These are phyloP conservation scores for Lentinula guzmanii DNA, from an alignment of 768 basidiomycete species.

Conservation along the genomic window DNA sequence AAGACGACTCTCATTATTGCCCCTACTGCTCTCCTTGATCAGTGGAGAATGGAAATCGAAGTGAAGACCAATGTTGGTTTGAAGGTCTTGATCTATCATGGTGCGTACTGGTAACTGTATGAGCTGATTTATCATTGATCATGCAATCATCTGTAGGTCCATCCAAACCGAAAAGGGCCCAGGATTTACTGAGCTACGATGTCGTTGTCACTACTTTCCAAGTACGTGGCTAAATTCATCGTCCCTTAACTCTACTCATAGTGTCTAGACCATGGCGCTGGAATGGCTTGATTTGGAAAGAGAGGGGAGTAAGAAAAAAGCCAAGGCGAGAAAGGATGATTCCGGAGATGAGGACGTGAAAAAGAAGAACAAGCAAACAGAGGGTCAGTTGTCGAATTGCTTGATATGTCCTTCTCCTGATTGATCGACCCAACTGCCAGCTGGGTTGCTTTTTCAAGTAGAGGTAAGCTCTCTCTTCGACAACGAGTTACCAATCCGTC, in stretches of 20 bases:
- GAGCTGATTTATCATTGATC: background rate
- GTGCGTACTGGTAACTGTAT: constrained; percentile 14
- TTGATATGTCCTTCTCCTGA: background rate
- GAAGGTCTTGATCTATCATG: constrained; percentile 60
- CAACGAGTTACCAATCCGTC: background rate
- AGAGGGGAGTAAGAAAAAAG: constrained; percentile 35
- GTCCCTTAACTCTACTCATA: background rate
- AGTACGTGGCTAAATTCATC: constrained; percentile 19
- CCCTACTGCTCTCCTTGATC: constrained; percentile 58
- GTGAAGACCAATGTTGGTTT: constrained; percentile 44
- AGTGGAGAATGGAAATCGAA: constrained; percentile 61
- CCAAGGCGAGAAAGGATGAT: constrained; percentile 20
- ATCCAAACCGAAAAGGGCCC: constrained; percentile 37
- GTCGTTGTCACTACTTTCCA: constrained; percentile 54
- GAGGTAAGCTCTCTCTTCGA: constrained; percentile 24
- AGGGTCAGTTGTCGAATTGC: constrained; percentile 14
- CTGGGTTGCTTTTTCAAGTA: constrained; percentile 45
- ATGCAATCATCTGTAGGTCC: constrained; percentile 25
- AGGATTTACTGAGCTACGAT: constrained; percentile 51
- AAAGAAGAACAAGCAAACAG: constrained; percentile 26
- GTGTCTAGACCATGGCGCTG: constrained; percentile 42
- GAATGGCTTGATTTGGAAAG: constrained; percentile 58
- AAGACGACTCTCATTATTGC: constrained; percentile 68
- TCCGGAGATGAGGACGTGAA: constrained; percentile 22
- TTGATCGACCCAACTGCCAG: constrained; percentile 13